Conservation (phyloP, 257 asterid genomes). For the Gynochthodes officinalis region DNA sequence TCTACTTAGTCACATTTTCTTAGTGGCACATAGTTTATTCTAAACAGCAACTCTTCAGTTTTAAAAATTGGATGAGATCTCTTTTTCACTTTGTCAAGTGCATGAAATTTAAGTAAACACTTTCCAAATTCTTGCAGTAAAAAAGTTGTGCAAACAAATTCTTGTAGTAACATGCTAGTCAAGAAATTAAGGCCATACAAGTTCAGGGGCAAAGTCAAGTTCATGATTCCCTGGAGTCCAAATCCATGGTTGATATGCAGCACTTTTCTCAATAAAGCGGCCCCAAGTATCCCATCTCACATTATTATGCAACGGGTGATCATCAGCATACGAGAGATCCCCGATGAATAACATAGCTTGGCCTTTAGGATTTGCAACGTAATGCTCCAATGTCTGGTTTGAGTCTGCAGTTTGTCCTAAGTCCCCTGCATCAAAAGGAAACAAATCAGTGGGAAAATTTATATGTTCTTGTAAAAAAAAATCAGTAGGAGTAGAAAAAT, state of each 20-base stretch:
- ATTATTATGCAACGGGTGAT: slow-evolving; percentile 40
- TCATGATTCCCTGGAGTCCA: slow-evolving; percentile 51
- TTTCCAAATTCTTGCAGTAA: too few relatives aligned
- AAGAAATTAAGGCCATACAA: slow-evolving; percentile 39
- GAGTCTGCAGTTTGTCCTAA: slow-evolving; percentile 55
- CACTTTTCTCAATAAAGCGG: slow-evolving; percentile 40
- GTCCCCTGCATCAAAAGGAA: slow-evolving; percentile 35
- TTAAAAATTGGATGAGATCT: too few relatives aligned
- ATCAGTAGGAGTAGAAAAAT: too few relatives aligned
- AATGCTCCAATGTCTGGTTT: slow-evolving; percentile 39
- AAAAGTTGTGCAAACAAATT: too few relatives aligned
- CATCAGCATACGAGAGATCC: slow-evolving; percentile 50
- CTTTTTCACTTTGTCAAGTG: too few relatives aligned
- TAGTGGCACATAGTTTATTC: too few relatives aligned
- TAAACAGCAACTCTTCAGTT: too few relatives aligned
- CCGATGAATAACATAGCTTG: slow-evolving; percentile 40
- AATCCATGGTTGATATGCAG: slow-evolving; percentile 53
- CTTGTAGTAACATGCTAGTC: neutral
- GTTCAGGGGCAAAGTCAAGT: slow-evolving; percentile 47
- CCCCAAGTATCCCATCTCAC: slow-evolving; percentile 49
- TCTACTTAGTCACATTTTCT: too few relatives aligned
- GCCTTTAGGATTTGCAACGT: slow-evolving; percentile 38
- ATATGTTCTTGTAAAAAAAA: too few relatives aligned
- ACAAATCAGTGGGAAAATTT: too few relatives aligned
- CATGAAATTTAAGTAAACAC: too few relatives aligned